phyloP scores from a whole-genome alignment of 2,329 filamentous ascomycete species.

The Fusarium newnesense region DNA sequence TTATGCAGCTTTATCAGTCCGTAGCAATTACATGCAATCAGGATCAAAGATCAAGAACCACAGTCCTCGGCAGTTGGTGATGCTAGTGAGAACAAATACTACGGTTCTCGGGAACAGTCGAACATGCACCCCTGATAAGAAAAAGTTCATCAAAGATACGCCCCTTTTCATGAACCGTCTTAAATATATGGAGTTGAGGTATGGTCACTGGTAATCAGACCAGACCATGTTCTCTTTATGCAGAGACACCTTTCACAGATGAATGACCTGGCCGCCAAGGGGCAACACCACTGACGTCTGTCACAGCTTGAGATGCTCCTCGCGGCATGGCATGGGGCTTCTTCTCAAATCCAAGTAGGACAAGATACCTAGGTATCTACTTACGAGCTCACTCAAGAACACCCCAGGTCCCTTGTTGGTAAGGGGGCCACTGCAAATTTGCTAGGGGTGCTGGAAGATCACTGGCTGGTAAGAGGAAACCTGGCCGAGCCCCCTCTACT shows the following conservation, averaged over 20 bases:
- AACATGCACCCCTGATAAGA: too few relatives aligned
- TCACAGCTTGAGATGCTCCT: neutral
- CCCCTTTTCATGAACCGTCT: neutral
- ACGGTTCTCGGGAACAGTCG: too few relatives aligned
- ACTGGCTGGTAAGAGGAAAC: neutral
- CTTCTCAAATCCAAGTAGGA: neutral
- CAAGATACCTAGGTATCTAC: neutral
- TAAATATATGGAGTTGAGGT: accelerated
- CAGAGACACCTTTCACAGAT: accelerated
- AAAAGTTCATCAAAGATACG: neutral
- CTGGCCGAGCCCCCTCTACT: neutral
- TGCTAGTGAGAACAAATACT: neutral
- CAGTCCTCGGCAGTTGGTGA: neutral
- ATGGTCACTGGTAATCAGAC: neutral
- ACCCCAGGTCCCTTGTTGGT: accelerated
- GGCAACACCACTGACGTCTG: too few relatives aligned
- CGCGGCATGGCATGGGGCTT: accelerated
- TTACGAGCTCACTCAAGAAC: accelerated
- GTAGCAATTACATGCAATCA: accelerated
- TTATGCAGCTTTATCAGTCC: accelerated
- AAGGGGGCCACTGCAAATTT: neutral
- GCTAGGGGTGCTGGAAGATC: neutral
- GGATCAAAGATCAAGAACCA: too few relatives aligned
- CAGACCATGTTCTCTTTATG: neutral
- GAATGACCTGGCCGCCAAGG: too few relatives aligned